These are phyloP conservation scores for Fusarium virguliforme DNA, from an alignment of 2,329 filamentous ascomycete genomes.

Conservation along the genomic window DNA sequence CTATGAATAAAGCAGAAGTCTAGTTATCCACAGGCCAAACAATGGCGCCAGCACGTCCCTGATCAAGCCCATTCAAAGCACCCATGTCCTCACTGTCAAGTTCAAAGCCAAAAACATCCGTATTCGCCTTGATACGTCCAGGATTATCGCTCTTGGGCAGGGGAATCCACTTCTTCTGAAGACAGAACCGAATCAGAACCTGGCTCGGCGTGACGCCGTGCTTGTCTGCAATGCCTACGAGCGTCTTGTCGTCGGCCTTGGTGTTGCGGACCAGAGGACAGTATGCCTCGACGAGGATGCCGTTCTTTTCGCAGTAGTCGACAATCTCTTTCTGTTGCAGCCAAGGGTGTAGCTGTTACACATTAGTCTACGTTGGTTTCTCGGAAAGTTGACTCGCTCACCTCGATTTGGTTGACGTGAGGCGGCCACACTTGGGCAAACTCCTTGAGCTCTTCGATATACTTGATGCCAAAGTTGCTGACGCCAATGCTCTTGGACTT, in stretches of 20 bases:
- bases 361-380: constrained; percentile 60
- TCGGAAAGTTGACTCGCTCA: constrained; percentile 52
- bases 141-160: constrained; percentile 76
- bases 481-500: constrained; percentile 77
- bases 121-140: constrained; percentile 72
- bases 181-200: constrained; percentile 76
- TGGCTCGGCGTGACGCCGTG: constrained; percentile 73
- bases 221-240: constrained; percentile 71
- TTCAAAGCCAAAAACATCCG: constrained; percentile 72
- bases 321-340: constrained; percentile 64
- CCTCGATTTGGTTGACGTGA: constrained; percentile 80
- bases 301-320: constrained; percentile 79
- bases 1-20: background rate
- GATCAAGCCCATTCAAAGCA: constrained; percentile 47
- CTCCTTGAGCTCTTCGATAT: constrained; percentile 77
- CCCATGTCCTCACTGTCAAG: constrained; percentile 71
- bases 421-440: constrained; percentile 77
- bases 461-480: constrained; percentile 78
- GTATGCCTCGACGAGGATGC: constrained; percentile 68
- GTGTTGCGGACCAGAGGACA: constrained; percentile 55
- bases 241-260: constrained; percentile 66
- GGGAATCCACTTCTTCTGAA: constrained; percentile 79
- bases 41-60: constrained; percentile 46
- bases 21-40: constrained; percentile 6
- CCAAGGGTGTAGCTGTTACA: constrained; percentile 80